A percentile compares a stretch with the other conserved stretches of the same genome.
Conservation (phyloP, 768 basidiomycete genomes). For the Ramaria sp. region DNA sequence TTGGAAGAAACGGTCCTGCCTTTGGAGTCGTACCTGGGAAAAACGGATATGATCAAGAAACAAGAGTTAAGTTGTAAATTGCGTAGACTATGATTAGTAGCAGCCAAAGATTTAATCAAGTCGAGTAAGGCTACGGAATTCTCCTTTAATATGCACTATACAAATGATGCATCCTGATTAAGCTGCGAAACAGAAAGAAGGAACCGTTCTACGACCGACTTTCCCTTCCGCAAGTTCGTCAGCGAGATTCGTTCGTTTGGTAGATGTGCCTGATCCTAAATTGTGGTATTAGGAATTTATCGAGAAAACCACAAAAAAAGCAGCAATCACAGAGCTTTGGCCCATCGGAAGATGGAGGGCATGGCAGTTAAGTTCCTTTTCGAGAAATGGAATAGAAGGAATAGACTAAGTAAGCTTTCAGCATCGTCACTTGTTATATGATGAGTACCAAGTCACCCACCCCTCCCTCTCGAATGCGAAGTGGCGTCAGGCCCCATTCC, state of each 20-base stretch:
- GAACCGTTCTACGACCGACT: slow-evolving; percentile 68
- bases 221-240: slow-evolving; percentile 67
- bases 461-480: slow-evolving; percentile 89
- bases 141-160: neutral
- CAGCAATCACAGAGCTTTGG: slow-evolving; percentile 61
- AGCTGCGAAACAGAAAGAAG: slow-evolving; percentile 8
- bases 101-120: too few relatives aligned
- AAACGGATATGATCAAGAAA: neutral
- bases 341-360: slow-evolving; percentile 94
- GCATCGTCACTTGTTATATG: neutral
- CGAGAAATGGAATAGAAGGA: slow-evolving; percentile 87
- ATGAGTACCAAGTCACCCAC: slow-evolving; percentile 32
- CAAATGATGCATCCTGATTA: neutral
- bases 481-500: slow-evolving; percentile 80
- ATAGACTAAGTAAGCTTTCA: slow-evolving; percentile 50
- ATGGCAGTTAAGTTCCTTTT: slow-evolving; percentile 81
- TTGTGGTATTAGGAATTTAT: neutral
- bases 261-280: slow-evolving; percentile 82
- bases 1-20: slow-evolving; percentile 38
- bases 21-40: slow-evolving; percentile 34
- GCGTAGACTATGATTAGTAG: neutral
- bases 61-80: neutral
- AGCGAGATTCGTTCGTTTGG: slow-evolving; percentile 89
- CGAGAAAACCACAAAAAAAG: neutral
- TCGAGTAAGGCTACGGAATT: too few relatives aligned